A percentile compares a stretch with the other conserved stretches of the same genome.
phyloP scores from a whole-genome alignment of 139 green algal species.

The Diplosphaera chodatii region DNA sequence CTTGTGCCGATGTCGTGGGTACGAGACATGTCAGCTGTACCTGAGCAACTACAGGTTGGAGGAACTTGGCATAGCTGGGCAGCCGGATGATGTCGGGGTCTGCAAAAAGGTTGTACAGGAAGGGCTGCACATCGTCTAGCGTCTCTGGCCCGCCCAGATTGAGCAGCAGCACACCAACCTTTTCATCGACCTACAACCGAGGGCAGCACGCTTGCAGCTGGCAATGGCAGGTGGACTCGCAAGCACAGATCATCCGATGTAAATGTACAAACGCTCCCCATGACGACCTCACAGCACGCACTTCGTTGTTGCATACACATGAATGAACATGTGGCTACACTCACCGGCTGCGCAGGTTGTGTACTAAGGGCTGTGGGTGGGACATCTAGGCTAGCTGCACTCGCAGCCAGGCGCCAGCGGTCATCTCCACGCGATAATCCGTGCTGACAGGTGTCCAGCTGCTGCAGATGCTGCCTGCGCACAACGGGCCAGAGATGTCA shows the following conservation, averaged over 20 bases:
- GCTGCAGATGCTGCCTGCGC: too few species aligned
- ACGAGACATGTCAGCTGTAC: too few species aligned
- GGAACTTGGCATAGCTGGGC: constrained; percentile 24
- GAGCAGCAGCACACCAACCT: constrained; percentile 91
- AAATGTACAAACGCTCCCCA: too few species aligned
- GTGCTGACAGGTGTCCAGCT: too few species aligned
- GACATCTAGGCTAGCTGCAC: not conserved
- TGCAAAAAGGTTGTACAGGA: constrained; percentile 98
- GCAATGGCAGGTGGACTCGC: too few species aligned
- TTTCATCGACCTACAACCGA: constrained; percentile 2
- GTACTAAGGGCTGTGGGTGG: not conserved
- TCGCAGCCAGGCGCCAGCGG: not conserved
- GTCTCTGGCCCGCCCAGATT: constrained; percentile 96
- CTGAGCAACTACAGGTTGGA: constrained; percentile 11
- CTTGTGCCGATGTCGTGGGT: too few species aligned
- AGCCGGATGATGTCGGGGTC: constrained; percentile 96
- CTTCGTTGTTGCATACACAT: too few species aligned
- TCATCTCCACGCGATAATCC: not conserved
- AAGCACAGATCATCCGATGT: too few species aligned
- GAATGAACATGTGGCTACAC: too few species aligned
- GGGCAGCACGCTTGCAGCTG: not conserved
- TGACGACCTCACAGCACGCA: too few species aligned
- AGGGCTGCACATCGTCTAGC: constrained; percentile 95
- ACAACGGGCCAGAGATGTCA: too few species aligned
- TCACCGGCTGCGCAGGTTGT: not conserved